phyloP scores from a whole-genome alignment of 192 early-diverging fungal species.

The Coemansia sp. region DNA sequence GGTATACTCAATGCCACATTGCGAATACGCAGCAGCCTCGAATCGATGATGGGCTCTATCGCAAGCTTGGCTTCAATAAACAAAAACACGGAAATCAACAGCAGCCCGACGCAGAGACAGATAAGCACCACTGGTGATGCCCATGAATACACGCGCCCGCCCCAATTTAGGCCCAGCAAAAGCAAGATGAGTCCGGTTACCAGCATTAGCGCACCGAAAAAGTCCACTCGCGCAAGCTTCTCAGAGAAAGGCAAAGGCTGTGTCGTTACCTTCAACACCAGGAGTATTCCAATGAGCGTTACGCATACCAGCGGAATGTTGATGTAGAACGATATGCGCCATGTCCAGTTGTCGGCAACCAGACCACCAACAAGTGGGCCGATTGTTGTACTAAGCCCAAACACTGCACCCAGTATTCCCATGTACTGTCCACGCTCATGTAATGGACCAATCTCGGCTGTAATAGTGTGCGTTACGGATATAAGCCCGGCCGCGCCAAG shows the following conservation, averaged over 20 bases:
- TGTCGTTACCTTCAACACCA: constrained; percentile 57
- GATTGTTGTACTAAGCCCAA: constrained; percentile 69
- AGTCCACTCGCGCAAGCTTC: constrained; percentile 56
- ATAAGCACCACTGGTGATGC: constrained; percentile 55
- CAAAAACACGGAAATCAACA: constrained; percentile 59
- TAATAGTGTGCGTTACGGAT: constrained; percentile 61
- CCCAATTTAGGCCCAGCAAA: constrained; percentile 72
- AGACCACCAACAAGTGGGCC: constrained; percentile 80
- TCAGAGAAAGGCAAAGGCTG: constrained; percentile 39
- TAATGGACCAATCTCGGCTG: constrained; percentile 58
- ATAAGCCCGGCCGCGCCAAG: constrained; percentile 63
- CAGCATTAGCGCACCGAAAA: constrained; percentile 61
- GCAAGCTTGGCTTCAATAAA: constrained; percentile 70
- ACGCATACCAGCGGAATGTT: constrained; percentile 76
- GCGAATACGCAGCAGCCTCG: constrained; percentile 62
- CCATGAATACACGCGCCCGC: constrained; percentile 73
- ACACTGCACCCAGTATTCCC: constrained; percentile 69
- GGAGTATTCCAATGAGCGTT: constrained; percentile 47
- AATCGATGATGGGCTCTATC: constrained; percentile 76
- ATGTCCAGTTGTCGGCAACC: constrained; percentile 66
- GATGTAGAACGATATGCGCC: constrained; percentile 82
- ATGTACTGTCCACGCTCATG: constrained; percentile 74
- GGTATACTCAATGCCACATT: constrained; percentile 52
- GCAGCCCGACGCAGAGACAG: constrained; percentile 58
- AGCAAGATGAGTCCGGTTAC: constrained; percentile 61